Evolutionary conservation across 345 rosid genomes (phyloP).

Genomic region (Draba incana): DNA sequence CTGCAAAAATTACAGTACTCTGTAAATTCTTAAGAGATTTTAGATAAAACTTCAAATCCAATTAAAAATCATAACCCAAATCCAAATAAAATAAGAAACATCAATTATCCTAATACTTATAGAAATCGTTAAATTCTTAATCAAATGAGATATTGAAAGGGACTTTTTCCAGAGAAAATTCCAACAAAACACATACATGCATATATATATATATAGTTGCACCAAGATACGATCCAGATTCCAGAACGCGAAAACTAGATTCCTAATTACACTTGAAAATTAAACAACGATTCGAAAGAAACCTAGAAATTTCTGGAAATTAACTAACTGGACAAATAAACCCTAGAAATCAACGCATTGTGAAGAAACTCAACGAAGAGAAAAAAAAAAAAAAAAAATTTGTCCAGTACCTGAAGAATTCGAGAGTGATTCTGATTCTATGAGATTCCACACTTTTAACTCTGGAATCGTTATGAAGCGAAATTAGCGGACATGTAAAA

Average conservation of each 20-base stretch:
- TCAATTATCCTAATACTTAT: too few relatives aligned
- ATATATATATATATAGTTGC: conserved; percentile 27
- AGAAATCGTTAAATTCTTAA: background rate
- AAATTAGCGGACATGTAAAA: conserved; percentile 10
- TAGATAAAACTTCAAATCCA: background rate
- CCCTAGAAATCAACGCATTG: background rate
- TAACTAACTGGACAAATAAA: too few relatives aligned
- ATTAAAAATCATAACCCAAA: background rate
- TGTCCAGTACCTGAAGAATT: conserved; percentile 29
- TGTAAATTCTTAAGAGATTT: background rate
- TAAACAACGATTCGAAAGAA: too few relatives aligned
- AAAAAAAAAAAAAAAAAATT: too few relatives aligned
- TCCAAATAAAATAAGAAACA: background rate
- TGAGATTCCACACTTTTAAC: background rate
- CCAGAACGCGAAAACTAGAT: background rate
- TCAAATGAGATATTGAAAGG: background rate
- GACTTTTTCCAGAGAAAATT: conserved; percentile 14
- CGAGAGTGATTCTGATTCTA: background rate
- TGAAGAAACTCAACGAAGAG: background rate
- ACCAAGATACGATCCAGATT: background rate
- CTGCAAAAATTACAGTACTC: background rate
- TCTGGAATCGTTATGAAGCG: background rate
- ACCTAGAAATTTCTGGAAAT: too few relatives aligned
- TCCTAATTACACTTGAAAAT: background rate
- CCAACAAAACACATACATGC: conserved; percentile 28